Evolutionary conservation across 225 moss, liverwort and hornwort genomes (phyloP).

Genomic region (Rhytidiadelphus loreus): DNA sequence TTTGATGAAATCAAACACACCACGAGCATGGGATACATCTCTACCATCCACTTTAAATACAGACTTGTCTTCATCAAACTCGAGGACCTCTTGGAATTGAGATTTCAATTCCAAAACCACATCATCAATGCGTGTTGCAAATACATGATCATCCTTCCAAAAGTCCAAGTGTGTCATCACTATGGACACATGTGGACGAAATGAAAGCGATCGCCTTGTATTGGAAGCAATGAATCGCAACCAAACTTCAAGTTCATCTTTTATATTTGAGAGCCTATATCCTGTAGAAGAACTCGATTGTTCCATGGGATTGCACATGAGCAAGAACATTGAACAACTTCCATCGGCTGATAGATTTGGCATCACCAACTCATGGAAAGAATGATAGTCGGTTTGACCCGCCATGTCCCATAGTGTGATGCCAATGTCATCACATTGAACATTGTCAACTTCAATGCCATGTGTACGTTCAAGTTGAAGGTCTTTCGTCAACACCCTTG

Average conservation of each 20-base stretch:
- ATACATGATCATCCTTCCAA: neutral
- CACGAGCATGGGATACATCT: neutral
- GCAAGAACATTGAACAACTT: neutral
- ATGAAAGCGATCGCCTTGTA: neutral
- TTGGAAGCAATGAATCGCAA: neutral
- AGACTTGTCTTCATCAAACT: neutral
- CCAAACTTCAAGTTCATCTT: neutral
- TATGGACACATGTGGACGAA: neutral
- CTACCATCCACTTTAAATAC: neutral
- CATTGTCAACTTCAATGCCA: neutral
- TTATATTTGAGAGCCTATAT: neutral
- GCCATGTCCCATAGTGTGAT: neutral
- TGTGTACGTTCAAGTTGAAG: neutral
- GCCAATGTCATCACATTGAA: neutral
- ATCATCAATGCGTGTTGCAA: neutral
- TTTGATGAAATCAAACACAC: neutral
- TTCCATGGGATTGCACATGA: neutral
- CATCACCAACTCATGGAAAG: neutral
- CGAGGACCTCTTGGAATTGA: neutral
- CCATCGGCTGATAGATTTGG: neutral
- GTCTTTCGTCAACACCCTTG: neutral
- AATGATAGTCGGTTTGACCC: neutral
- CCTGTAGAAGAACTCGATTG: fast-evolving
- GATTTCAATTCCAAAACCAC: neutral
- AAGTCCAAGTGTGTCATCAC: neutral